Percentiles rank a stretch among this genome's conserved stretches.
Evolutionary conservation across 2,329 filamentous ascomycete genomes (phyloP).

Genomic region (Colletotrichum sidae): DNA sequence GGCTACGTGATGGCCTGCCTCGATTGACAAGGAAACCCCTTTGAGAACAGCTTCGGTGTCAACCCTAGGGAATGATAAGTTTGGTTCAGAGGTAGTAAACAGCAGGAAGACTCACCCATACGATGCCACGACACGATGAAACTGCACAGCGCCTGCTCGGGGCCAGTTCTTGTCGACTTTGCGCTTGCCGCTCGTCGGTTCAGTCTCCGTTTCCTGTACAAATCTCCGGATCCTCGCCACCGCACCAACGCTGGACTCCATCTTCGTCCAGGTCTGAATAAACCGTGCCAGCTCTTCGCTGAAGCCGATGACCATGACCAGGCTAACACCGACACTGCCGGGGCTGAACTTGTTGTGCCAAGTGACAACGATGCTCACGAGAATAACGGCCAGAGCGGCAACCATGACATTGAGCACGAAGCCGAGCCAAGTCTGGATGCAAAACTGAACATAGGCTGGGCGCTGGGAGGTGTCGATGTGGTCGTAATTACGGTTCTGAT

Average conservation of each 20-base stretch:
- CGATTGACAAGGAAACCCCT: neutral
- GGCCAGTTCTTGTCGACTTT: neutral
- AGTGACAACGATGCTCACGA: constrained; percentile 14
- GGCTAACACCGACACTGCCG: constrained; percentile 42
- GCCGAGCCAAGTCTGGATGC: constrained; percentile 17
- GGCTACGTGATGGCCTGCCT: constrained; percentile 11
- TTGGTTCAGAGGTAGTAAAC: rapidly evolving
- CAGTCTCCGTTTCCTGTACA: constrained; percentile 2
- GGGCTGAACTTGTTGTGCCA: constrained; percentile 43
- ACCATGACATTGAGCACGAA: constrained; percentile 18
- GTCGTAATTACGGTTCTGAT: neutral
- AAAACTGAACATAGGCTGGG: constrained; percentile 2
- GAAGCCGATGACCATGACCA: constrained; percentile 33
- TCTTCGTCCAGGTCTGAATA: constrained; percentile 40
- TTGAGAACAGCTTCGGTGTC: constrained; percentile 10
- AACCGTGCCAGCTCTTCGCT: constrained; percentile 5
- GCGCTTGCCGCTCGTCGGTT: neutral
- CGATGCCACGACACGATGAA: constrained; percentile 14
- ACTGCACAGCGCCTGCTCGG: neutral
- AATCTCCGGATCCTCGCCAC: constrained; percentile 20
- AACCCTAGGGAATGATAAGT: neutral
- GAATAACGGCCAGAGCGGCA: constrained; percentile 4
- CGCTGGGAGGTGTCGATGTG: constrained; percentile 16
- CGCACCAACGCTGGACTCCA: constrained; percentile 27
- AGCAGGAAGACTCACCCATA: neutral